Evolutionary conservation across 2,329 filamentous ascomycete genomes (phyloP), one percentile per base, ranked within the genome.

Genomic region (Fusarium nelsonii): DNA sequence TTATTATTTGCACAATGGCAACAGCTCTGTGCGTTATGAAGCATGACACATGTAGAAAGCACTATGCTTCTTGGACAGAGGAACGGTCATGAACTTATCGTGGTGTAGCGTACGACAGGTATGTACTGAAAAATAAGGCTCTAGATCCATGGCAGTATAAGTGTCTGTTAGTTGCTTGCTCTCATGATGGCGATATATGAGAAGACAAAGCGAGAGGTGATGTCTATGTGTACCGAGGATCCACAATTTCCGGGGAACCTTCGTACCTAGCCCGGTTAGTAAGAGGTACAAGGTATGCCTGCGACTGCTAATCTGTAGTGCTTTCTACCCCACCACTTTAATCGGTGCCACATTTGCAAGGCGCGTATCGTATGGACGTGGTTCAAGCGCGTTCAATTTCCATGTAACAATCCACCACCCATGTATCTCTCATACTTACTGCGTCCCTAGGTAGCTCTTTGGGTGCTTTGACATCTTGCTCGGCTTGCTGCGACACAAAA

Each of bases 301-400:
- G 23, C 23, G 23, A 23, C 23, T 23, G 23, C 23, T 5, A 23
- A 23, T 23, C n/a, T 6, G 23, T 23, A 23, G 23, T 23, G 23
- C 23, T 23, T 16, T 26, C 36, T 36, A 50, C 70, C 68, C 72
- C 72, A 70, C 72, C 72, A 74, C 72, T 73, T 73, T 72, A 73
- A 41, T 49, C 32, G 48, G 55, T 50, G 63, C 65, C 68, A 60
- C 70, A 65, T 63, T 61, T 40, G 41, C 58, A 52, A 63, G 68
- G 62, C 72, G 50, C 63, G 23, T 23, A 23, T 23, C 23, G 4
- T 23, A 68, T 56, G 54, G 68, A 65, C 72, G 65, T 63, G 72
- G 63, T 70, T 60, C 30, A 46, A 57, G 57, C 71, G 72, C 71
- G 72, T 74, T 55, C 43, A 49, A 53, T 49, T 32, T 63, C 60